Percentiles rank a stretch among this genome's conserved stretches.
phyloP scores from a whole-genome alignment of 441 rosid genomes.

The Eutrema salsugineum region DNA sequence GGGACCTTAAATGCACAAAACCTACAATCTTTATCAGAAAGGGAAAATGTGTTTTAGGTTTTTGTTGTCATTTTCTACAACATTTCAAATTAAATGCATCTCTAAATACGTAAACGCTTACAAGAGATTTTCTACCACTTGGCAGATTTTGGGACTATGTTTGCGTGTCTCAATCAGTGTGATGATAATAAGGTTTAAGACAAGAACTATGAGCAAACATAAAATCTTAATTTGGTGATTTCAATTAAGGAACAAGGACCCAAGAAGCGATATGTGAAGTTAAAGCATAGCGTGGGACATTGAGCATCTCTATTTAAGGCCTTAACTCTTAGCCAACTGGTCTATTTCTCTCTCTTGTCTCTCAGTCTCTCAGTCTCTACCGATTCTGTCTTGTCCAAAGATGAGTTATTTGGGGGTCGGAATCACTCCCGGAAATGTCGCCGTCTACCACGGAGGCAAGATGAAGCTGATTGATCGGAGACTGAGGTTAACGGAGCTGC shows the following conservation, averaged over 20 bases:
- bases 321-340: not conserved
- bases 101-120: not conserved
- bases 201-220: not conserved
- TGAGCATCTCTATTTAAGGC: constrained; percentile 16
- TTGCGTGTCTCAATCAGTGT: not conserved
- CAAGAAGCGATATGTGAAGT: constrained; percentile 17
- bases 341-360: not conserved
- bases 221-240: not conserved
- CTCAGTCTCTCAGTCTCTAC: not conserved
- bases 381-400: constrained; percentile 2
- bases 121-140: constrained; percentile 13
- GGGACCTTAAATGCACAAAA: not conserved
- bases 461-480: constrained; percentile 62
- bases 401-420: constrained; percentile 61
- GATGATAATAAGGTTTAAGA: not conserved
- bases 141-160: not conserved
- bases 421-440: constrained; percentile 62
- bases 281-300: constrained; percentile 7
- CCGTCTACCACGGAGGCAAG: constrained; percentile 48
- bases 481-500: constrained; percentile 65
- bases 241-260: constrained; percentile 1
- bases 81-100: constrained; percentile 12
- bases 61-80: not conserved
- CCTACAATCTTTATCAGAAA: not conserved
- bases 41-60: not conserved